These are phyloP conservation scores for Ceratocystis albifundus DNA, from an alignment of 2,329 filamentous ascomycete genomes.

Conservation along the genomic window DNA sequence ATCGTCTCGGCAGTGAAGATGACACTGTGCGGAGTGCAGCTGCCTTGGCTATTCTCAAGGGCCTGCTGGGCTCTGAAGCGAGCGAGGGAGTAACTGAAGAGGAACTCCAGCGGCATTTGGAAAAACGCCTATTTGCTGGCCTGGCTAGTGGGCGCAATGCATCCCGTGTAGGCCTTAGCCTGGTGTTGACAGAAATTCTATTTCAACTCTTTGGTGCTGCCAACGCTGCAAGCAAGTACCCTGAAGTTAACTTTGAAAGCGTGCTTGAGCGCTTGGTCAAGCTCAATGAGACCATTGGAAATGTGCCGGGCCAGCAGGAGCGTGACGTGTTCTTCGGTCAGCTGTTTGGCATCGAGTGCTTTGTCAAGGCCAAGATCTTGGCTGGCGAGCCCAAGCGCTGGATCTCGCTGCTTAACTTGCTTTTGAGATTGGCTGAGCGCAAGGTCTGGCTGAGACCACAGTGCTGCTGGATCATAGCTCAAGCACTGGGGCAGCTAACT, in stretches of 20 bases:
- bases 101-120: slow-evolving; percentile 47
- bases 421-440: slow-evolving; percentile 63
- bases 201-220: slow-evolving; percentile 53
- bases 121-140: slow-evolving; percentile 67
- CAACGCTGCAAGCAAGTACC: slow-evolving; percentile 38
- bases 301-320: slow-evolving; percentile 58
- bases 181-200: slow-evolving; percentile 74
- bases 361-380: slow-evolving; percentile 67
- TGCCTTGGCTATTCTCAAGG: slow-evolving; percentile 47
- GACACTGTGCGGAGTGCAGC: slow-evolving; percentile 44
- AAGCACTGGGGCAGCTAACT: slow-evolving; percentile 54
- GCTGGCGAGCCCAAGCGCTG: slow-evolving; percentile 49
- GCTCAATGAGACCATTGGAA: slow-evolving; percentile 44
- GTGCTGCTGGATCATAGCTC: slow-evolving; percentile 70
- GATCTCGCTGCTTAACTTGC: slow-evolving; percentile 55
- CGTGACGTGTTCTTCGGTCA: slow-evolving; percentile 75
- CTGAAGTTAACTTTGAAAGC: slow-evolving; percentile 44
- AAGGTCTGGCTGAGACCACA: slow-evolving; percentile 85
- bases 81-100: slow-evolving; percentile 35
- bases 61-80: slow-evolving; percentile 36
- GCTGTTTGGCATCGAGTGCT: slow-evolving; percentile 75
- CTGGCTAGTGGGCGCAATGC: slow-evolving; percentile 84
- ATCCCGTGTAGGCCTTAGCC: slow-evolving; percentile 75
- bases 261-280: slow-evolving; percentile 43
- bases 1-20: slow-evolving; percentile 50